Evolutionary conservation across 202 grass and related monocot genomes (phyloP).

Genomic region (Carex arenaria): DNA sequence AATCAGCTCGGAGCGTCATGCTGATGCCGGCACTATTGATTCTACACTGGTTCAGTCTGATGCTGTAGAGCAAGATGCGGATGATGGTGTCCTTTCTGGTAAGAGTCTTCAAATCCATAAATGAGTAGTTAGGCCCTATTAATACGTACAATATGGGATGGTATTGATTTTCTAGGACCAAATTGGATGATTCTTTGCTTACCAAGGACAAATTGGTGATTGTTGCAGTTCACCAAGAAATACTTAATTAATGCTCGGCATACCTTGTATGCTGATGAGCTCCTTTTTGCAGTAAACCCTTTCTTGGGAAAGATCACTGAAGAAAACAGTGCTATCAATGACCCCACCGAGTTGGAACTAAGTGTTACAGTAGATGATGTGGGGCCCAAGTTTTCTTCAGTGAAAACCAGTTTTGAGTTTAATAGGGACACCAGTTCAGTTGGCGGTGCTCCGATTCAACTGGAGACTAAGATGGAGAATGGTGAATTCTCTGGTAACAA

Average conservation of each 20-base stretch:
- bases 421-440: background rate
- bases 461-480: background rate
- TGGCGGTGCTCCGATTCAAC: background rate
- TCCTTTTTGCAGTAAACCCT: background rate
- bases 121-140: background rate
- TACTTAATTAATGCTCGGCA: background rate
- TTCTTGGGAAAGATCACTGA: background rate
- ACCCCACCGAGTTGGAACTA: background rate
- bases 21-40: background rate
- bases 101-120: background rate
- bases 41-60: background rate
- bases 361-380: background rate
- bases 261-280: background rate
- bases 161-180: background rate
- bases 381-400: background rate
- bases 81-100: slow-evolving; percentile 13
- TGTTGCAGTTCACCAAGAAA: background rate
- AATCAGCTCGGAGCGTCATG: background rate
- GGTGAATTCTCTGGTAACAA: background rate
- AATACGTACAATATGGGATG: background rate
- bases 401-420: background rate
- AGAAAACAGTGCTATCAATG: background rate
- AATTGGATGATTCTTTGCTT: background rate
- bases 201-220: background rate
- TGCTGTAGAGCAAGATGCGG: background rate